Base-by-base conservation (phyloP, 2,329 filamentous ascomycete species). In the Fusarium mexicanum region DNA sequence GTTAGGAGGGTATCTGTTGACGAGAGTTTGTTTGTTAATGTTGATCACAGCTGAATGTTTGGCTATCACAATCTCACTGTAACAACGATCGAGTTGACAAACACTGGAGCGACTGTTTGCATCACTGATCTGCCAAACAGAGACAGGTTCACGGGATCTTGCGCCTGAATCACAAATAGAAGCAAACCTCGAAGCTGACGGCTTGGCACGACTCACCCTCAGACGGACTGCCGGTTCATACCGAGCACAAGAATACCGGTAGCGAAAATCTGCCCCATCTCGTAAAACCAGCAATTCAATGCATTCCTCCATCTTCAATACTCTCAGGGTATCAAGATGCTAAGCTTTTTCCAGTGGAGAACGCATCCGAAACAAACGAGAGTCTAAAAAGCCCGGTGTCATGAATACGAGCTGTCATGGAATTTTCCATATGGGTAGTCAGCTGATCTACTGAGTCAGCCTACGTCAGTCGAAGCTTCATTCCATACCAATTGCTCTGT, bases 301-400 rank as follows among this genome's bases (percentile, higher is more conserved):
- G 6, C 59, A 67, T 53, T 37, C 44, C 43, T 64, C 33, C 46
- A 58, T 64, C 44, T 67, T 29, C 14, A 50, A 48, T 29, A 9
- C 16, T 62, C 37, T 61, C 46, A 60, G 70, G 66, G 50, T 44
- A 35, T 29, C 29, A 24, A 13, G 18, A 66, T 61, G 69, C 69
- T 75, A 74, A 74, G 72, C 72, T 75, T 74, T 75, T 55, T 67
- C n/a, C n/a, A 60, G 72, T 74, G 72, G 69, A 73, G 72, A 75
- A 72, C 38, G 50, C 54, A 61, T 54, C 66, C 67, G 72, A 74
- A 64, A 73, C 72, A 61, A 37, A 61, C 44, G 68, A 59, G 68
- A 72, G 67, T 53, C 59, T 69, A 57, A 61, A 61, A 53, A 43
- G 26, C 64, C 44, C 26, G 41, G 44, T 62, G 47, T 44, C 24